Evolutionary conservation across 2,329 filamentous ascomycete genomes (phyloP).

Genomic region (Colletotrichum orchidophilum): DNA sequence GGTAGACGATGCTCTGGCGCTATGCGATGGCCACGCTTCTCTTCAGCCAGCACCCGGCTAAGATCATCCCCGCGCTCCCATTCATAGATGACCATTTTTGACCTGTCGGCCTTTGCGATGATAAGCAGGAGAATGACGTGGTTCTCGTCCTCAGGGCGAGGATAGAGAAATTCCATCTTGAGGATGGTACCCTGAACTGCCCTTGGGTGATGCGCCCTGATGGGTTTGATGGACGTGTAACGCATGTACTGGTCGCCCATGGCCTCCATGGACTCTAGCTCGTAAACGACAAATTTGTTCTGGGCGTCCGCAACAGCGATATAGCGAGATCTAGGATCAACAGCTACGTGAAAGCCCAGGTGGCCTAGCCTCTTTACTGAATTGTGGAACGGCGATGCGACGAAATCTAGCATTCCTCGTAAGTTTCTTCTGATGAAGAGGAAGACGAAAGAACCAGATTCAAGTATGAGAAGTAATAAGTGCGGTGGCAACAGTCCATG

Average conservation of each 20-base stretch:
- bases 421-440: constrained; percentile 68
- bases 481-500: constrained; percentile 72
- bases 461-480: constrained; percentile 79
- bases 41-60: constrained; percentile 52
- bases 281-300: constrained; percentile 75
- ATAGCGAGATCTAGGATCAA: constrained; percentile 79
- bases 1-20: constrained; percentile 67
- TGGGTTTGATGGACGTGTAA: constrained; percentile 62
- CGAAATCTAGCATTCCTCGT: constrained; percentile 65
- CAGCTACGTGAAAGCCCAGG: constrained; percentile 73
- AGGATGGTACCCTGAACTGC: constrained; percentile 77
- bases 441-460: constrained; percentile 79
- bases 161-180: constrained; percentile 87
- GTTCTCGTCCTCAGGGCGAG: constrained; percentile 70
- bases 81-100: constrained; percentile 66
- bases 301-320: constrained; percentile 77
- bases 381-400: constrained; percentile 66
- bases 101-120: constrained; percentile 56
- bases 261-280: constrained; percentile 66
- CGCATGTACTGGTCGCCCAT: constrained; percentile 60
- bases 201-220: constrained; percentile 58
- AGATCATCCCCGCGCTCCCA: constrained; percentile 66
- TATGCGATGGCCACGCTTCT: constrained; percentile 60
- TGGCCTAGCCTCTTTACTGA: constrained; percentile 61
- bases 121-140: constrained; percentile 82